These are phyloP conservation scores for Hura crepitans DNA, from an alignment of 441 rosid genomes.

Conservation along the genomic window DNA sequence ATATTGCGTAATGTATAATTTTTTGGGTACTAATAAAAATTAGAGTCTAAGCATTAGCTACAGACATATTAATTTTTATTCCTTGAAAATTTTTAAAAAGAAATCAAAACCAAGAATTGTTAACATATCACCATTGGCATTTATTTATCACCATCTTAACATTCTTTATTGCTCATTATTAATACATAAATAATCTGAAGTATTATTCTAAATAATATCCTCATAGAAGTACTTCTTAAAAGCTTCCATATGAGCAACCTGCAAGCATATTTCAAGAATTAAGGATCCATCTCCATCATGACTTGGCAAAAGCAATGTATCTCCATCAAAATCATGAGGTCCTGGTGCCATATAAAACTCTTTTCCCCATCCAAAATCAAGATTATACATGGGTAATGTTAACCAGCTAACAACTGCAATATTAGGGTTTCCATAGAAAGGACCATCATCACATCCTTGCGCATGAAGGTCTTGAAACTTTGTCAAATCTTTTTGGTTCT, in stretches of 20 bases:
- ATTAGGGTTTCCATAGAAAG: too few species aligned
- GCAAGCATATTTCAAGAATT: constrained; percentile 41
- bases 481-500: constrained; percentile 38
- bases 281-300: constrained; percentile 32
- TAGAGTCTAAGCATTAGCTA: too few species aligned
- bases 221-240: constrained; percentile 50
- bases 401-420: constrained; percentile 59
- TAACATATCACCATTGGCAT: too few species aligned
- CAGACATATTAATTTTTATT: too few species aligned
- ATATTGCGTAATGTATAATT: too few species aligned
- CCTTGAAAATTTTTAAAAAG: too few species aligned
- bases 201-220: constrained; percentile 26
- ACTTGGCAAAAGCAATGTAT: constrained; percentile 40
- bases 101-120: too few species aligned
- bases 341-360: constrained; percentile 54
- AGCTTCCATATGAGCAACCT: constrained; percentile 42
- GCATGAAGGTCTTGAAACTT: constrained; percentile 50
- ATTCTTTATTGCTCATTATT: too few species aligned
- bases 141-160: too few species aligned
- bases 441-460: constrained; percentile 35
- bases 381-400: constrained; percentile 43
- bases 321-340: constrained; percentile 49
- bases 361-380: constrained; percentile 65
- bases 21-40: too few species aligned
- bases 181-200: too few species aligned